Base-by-base conservation (phyloP, 169 alveolate species). In the Cryptosporidium bovis region DNA sequence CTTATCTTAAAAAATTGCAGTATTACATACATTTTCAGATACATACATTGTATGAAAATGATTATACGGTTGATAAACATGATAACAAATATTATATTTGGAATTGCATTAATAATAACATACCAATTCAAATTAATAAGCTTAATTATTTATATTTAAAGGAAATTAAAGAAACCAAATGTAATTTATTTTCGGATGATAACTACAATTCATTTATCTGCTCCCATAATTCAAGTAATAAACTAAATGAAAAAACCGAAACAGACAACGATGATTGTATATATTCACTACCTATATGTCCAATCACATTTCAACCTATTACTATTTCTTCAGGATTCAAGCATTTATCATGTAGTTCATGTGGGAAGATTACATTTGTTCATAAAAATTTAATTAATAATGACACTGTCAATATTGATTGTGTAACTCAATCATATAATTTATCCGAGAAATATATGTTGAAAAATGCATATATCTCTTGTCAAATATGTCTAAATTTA, bases 201-300 rank as follows among this genome's bases (percentile, higher is more conserved):
- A 6, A 16, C 6, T 53, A n/a, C 64, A 53, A 53, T 53, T n/a
- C 6, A 20, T 53, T n/a, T 53, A 16, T n/a, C 6, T 53, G 64
- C 29, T 20, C 29, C 12, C 64, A 53, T 53, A 53, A 7, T 53
- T n/a, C 6, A 53, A 53, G 12, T 13, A 53, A 5, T 53, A 12
- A 53, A 53, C 6, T n/a, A n/a, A 53, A n/a, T 18, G 66, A 33
- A 62, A 31, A 15, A 62, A 62, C 46, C 1, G 36, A 53, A 53
- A n/a, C 20, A 31, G 24, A 62, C 6, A 33, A 8, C 6, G 83
- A 53, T 16, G 58, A 33, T 29, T 55, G 83, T 24, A 53, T 53
- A 15, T 55, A 51, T 40, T 69, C 83, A 53, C 48, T 36, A 18
- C 83, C 83, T 51, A 69, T 69, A 16, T 77, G 87, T n/a, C 87